Evolutionary conservation across 257 asterid genomes (phyloP).

Genomic region (Solanum microdontum): DNA sequence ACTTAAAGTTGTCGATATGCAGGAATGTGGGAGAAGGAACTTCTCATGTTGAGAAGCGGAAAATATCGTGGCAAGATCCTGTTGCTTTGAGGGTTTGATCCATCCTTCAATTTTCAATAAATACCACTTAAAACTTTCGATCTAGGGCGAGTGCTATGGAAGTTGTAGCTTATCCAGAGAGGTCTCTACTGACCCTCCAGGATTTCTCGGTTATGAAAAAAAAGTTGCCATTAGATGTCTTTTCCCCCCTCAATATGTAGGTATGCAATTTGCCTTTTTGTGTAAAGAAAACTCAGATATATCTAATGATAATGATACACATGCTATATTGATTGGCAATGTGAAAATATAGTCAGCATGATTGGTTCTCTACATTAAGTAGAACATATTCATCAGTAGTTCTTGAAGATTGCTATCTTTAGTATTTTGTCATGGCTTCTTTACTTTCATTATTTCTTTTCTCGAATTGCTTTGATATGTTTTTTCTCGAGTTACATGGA

Average conservation of each 20-base stretch:
- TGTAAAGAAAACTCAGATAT: neutral
- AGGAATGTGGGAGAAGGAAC: conserved; percentile 68
- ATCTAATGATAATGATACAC: neutral
- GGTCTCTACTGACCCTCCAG: neutral
- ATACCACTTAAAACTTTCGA: neutral
- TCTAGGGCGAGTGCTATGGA: neutral
- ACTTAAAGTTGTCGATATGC: conserved; percentile 54
- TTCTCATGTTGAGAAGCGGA: conserved; percentile 59
- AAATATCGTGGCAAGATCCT: conserved; percentile 90
- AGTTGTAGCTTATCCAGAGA: neutral
- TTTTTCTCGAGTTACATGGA: neutral
- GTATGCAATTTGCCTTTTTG: neutral
- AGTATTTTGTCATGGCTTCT: neutral
- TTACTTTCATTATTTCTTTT: neutral
- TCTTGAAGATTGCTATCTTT: neutral
- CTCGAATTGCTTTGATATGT: neutral
- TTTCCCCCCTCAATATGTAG: neutral
- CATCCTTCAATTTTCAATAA: neutral
- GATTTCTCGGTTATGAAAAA: neutral
- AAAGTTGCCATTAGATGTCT: neutral
- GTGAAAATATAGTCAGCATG: neutral
- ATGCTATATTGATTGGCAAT: neutral
- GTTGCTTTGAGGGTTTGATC: conserved; percentile 76
- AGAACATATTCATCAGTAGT: neutral
- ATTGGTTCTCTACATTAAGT: neutral